phyloP scores from a whole-genome alignment of 176 grass and related monocot species.

The Rhipidocladum racemiflorum region DNA sequence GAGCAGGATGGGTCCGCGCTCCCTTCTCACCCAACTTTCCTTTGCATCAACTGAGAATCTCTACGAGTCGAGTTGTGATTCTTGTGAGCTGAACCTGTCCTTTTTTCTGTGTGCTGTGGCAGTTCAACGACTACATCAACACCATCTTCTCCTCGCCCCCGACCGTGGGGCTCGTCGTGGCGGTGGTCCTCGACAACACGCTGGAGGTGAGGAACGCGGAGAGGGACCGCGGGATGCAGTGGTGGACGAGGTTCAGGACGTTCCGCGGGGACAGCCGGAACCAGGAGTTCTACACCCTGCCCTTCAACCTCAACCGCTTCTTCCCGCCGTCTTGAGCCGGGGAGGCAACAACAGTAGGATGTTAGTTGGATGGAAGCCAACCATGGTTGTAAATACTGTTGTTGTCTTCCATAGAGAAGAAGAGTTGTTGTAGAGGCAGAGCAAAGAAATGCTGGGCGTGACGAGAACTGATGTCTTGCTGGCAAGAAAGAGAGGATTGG shows the following conservation, averaged over 20 bases:
- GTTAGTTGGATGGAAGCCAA: neutral
- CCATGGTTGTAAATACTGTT: slow-evolving; percentile 20
- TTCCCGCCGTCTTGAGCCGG: slow-evolving; percentile 53
- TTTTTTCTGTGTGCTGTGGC: neutral
- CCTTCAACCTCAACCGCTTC: slow-evolving; percentile 70
- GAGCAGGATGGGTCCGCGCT: slow-evolving; percentile 70
- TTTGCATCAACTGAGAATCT: neutral
- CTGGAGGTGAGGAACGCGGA: slow-evolving; percentile 40
- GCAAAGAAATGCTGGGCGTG: slow-evolving; percentile 7
- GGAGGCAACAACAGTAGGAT: neutral
- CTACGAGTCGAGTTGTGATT: neutral
- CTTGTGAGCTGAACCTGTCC: neutral
- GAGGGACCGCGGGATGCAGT: slow-evolving; percentile 72
- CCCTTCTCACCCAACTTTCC: neutral
- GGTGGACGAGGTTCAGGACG: slow-evolving; percentile 68
- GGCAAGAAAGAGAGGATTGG: neutral
- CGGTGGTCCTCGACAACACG: slow-evolving; percentile 67
- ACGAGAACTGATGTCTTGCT: neutral
- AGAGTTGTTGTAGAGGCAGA: neutral
- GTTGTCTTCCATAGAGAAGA: slow-evolving; percentile 11
- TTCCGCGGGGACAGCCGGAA: slow-evolving; percentile 60
- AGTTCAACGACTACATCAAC: slow-evolving; percentile 87
- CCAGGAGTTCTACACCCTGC: slow-evolving; percentile 73
- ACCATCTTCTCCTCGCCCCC: slow-evolving; percentile 77
- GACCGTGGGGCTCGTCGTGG: slow-evolving; percentile 49